Base-by-base conservation (phyloP, 371 early-diverging fungal species). In the Haplosporangium sp. region DNA sequence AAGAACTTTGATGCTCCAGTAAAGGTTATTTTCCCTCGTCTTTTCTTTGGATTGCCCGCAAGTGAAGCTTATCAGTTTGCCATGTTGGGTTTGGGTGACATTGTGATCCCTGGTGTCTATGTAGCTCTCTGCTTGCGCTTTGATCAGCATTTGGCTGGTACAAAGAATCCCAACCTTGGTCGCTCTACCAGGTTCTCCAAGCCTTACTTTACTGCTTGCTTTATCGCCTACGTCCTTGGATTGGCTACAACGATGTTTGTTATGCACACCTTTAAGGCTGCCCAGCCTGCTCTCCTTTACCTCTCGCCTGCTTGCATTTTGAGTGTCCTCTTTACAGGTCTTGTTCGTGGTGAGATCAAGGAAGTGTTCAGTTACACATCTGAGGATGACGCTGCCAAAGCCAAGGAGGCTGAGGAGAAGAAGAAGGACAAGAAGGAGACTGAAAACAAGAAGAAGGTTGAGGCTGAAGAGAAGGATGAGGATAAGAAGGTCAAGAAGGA, bases 31-130 rank as follows among this genome's bases (percentile, higher is more conserved):
- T 97, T 92, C 87, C 98, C 98, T n/a, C 90, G 92, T 61, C 85
- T 93, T 45, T 85, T 94, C 53, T 85, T 92, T 66, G 89, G 83
- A 42, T 63, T 92, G 72, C 69, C 77, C 38, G 79, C 83, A 45
- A 66, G 66, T 35, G 73, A 86, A 56, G 73, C 84, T 19, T 83
- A 87, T 45, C 77, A 85, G 61, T 96, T 96, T 74, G 92, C 98
- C 6, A 96, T 99, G 96, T 90, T 99, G n/a, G 99, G 98, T 13
- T 85, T 99, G 72, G 99, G 99, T 56, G 99, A 99, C 71, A 99
- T 99, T 83, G 98, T 97, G 10, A 94, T 99, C 68, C 99, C 98
- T 0, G 98, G 97, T 88, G 93, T 98, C 71, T 97, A 95, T 84
- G 93, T 98, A 3, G 96, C 97, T 0, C 87, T 98, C 39, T 95